Conservation (phyloP, 202 grass and related monocot species). For the Alloteropsis angusta region DNA sequence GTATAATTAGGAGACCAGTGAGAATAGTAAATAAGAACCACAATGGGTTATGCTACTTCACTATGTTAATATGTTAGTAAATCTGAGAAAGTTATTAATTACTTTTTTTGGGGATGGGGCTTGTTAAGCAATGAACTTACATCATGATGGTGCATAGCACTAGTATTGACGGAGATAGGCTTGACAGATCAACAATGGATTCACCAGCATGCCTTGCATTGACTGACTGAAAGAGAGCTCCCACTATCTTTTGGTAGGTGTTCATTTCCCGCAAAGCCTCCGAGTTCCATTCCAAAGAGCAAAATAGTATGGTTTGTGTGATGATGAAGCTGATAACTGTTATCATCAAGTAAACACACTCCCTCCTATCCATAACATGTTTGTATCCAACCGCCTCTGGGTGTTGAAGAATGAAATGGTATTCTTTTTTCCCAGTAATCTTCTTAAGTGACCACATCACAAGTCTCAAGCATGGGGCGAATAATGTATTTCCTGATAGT, state of each 20-base stretch:
- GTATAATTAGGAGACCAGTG: background rate
- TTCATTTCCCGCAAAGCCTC: slow-evolving; percentile 41
- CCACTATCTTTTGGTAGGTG: slow-evolving; percentile 49
- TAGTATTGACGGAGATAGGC: slow-evolving; percentile 42
- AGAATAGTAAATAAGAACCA: background rate
- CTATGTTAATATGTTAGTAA: background rate
- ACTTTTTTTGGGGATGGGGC: background rate
- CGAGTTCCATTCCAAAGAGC: slow-evolving; percentile 54
- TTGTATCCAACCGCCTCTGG: slow-evolving; percentile 22
- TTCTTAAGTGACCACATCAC: slow-evolving; percentile 48
- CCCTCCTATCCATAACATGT: slow-evolving; percentile 37
- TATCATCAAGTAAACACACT: slow-evolving; percentile 30
- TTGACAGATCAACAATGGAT: slow-evolving; percentile 51
- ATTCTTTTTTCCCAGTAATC: slow-evolving; percentile 46
- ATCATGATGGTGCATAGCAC: slow-evolving; percentile 60
- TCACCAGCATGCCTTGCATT: slow-evolving; percentile 83
- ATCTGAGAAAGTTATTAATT: background rate
- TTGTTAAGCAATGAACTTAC: slow-evolving; percentile 30
- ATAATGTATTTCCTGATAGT: slow-evolving; percentile 54
- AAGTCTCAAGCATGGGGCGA: slow-evolving; percentile 61
- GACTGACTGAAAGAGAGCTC: slow-evolving; percentile 38
- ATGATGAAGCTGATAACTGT: slow-evolving; percentile 41
- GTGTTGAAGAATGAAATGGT: slow-evolving; percentile 44
- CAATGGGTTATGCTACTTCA: background rate
- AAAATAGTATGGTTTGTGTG: slow-evolving; percentile 47